Conservation (phyloP, 2,329 filamentous ascomycete genomes). For the Pestalotiopsis sp. region DNA sequence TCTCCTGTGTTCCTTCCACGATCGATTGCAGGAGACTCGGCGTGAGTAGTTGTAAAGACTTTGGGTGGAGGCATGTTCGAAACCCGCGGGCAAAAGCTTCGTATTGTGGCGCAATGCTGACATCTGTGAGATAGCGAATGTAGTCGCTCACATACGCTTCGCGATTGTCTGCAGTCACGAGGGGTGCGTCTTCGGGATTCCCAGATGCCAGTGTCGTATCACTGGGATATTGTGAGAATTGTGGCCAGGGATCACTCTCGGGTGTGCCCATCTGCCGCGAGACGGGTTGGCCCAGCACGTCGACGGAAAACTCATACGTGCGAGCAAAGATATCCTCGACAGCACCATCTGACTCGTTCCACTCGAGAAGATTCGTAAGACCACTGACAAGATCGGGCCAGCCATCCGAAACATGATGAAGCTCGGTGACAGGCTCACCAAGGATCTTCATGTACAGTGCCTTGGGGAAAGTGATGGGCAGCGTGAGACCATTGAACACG, state of each 20-base stretch:
- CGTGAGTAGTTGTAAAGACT: slow-evolving; percentile 72
- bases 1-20: slow-evolving; percentile 81
- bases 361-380: slow-evolving; percentile 72
- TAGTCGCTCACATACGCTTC: slow-evolving; percentile 82
- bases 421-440: slow-evolving; percentile 65
- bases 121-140: slow-evolving; percentile 77
- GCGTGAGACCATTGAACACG: slow-evolving; percentile 88
- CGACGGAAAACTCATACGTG: slow-evolving; percentile 82
- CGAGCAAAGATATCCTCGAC: slow-evolving; percentile 82
- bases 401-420: slow-evolving; percentile 81
- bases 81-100: slow-evolving; percentile 84
- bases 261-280: slow-evolving; percentile 56
- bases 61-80: slow-evolving; percentile 69
- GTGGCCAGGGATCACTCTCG: slow-evolving; percentile 53
- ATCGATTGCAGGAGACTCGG: slow-evolving; percentile 73
- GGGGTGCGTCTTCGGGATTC: slow-evolving; percentile 58
- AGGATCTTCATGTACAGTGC: slow-evolving; percentile 83
- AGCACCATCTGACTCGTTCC: slow-evolving; percentile 73
- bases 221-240: slow-evolving; percentile 38
- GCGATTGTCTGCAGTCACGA: slow-evolving; percentile 83
- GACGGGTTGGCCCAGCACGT: slow-evolving; percentile 58
- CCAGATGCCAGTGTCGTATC: slow-evolving; percentile 32
- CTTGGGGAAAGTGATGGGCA: slow-evolving; percentile 86
- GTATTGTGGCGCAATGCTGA: slow-evolving; percentile 77
- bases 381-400: slow-evolving; percentile 84